Evolutionary conservation across 768 basidiomycete species (phyloP), one percentile per base, ranked within the genome.

Genomic region (Auricularia auricula-judae): DNA sequence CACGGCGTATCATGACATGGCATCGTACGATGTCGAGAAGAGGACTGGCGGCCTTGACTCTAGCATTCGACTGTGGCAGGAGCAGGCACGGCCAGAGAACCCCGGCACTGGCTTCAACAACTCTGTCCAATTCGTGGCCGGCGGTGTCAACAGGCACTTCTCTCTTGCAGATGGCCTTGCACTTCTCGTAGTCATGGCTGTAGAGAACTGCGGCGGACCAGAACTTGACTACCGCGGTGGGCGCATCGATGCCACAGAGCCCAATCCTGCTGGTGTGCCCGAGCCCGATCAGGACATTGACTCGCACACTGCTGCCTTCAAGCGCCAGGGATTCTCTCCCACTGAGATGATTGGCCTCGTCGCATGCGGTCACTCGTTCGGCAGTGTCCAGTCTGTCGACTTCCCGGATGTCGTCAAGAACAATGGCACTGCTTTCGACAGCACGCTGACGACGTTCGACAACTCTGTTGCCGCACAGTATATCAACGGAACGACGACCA

Each of bases 291-390:
- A 78, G 33, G 72, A 81, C 56, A 68, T 82, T 12, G 69, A 75
- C 16, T 76, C 76, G 1, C 75, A 78, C 62, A 76, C 69, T 16
- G 73, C 75, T 35, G 75, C 71, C 44, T 83, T 82, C 70, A 69
- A 74, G 5, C 76, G 76, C 10, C 73, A 76, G 68, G 82, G 82
- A 3, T 82, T 81, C 67, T 68, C 72, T 11, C 70, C 71, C 23
- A 67, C 73, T 21, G 80, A 82, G 65, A 82, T 82, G 81, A 82
- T 82, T 64, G 73, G 76, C 64, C 76, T 83, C 59, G 77, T 78
- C n/a, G 80, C 80, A 3, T 83, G 82, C 66, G 82, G 82, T 4
- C 82, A 83, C 67, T 80, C 80, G 4, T 73, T 82, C 63, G 81
- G 81, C 64, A 78, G 80, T 53, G 79, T 82, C 3, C 76, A 80